Base-by-base conservation (phyloP, 345 rosid species). In the Brassica juncea region DNA sequence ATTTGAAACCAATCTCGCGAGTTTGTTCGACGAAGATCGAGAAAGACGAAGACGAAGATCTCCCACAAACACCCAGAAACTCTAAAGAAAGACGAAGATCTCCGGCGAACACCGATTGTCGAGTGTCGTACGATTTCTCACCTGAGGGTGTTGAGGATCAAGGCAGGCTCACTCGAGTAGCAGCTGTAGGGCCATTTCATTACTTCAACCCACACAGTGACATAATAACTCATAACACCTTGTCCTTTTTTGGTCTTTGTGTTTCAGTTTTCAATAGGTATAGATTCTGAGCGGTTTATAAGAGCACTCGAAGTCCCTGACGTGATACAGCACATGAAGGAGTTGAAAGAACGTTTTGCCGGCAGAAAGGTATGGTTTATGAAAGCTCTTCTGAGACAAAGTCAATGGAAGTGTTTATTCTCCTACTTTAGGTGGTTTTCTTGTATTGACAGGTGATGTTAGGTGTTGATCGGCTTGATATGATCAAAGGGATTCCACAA, bases 91-190 rank as follows among this genome's bases (percentile, higher is more conserved):
- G 23, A 21, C 23, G 23, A 21, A 21, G 23, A 21, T 21, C 23
- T 21, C 23, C 23, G 23, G 23, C 23, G 23, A 21, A 21, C 23
- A 21, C 23, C 23, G 23, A 21, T 21, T 21, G 23, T 21, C 23
- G 23, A 21, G 23, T 21, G 23, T 21, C 23, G 23, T 21, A 21
- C 23, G 23, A 21, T 21, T 21, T 21, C 23, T 21, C 99, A 68
- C 99, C 99, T 61, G 98, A 93, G 80, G 98, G 99, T 71, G 99
- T 95, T 64, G 99, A 93, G 76, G 93, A 93, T 87, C 98, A 95
- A 85, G 98, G 98, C 63, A 93, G 72, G 88, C 87, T 93, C 78
- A 95, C 99, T 66, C 88, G 98, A 80, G 99, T 95, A 72, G 97
- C 99, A 82, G 99, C 97, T 58, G 99, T 95, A 90, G 82, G 88